Evolutionary conservation across 2,329 filamentous ascomycete genomes (phyloP), one percentile per base, ranked within the genome.

Genomic region (Sporothrix pseudoabietina): DNA sequence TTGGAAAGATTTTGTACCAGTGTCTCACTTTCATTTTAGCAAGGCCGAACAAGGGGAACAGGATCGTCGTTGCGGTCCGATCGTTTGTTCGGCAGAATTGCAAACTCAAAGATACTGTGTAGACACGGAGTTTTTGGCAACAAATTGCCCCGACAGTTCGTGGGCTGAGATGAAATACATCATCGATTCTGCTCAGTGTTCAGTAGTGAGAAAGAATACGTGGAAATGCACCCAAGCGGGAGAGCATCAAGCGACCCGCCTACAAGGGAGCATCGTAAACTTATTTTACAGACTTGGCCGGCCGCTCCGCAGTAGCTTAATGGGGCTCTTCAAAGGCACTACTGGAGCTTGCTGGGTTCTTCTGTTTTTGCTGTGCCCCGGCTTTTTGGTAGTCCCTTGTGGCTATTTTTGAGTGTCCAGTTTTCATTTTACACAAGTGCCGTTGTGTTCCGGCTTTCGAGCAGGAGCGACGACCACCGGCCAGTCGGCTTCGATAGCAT

Each of bases 281-380:
- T 35, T 14, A 26, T 9, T 32, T 19, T 32, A n/a, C 63, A 66
- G 9, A 16, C 52, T 55, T 39, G 32, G n/a, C 52, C 49, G 68
- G 49, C 49, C 68, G 52, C 68, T 70, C 68, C 68, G 68, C 22
- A 57, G 68, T 70, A 70, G 68, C 52, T 44, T n/a, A 54, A 69
- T 69, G 66, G 66, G 30, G 47, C 65, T 32, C 44, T 52, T 19
- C 41, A 30, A 32, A 49, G 12, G 41, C 41, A 9, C 41, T 44
- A 4, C 35, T 44, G 12, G 41, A 14, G 41, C 41, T 44, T 44
- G 41, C 41, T 44, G 41, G 5, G 41, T 44, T 44, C 12, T 14
- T 16, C 12, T 44, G 30, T 32, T 57, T 69, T 57, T 44, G 47
- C 9, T 4, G 16, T 32, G 14, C 16, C 47, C 19, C 30, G 30